Evolutionary conservation across 225 moss, liverwort and hornwort species (phyloP).

Genomic region (Physcomitrium patens): DNA sequence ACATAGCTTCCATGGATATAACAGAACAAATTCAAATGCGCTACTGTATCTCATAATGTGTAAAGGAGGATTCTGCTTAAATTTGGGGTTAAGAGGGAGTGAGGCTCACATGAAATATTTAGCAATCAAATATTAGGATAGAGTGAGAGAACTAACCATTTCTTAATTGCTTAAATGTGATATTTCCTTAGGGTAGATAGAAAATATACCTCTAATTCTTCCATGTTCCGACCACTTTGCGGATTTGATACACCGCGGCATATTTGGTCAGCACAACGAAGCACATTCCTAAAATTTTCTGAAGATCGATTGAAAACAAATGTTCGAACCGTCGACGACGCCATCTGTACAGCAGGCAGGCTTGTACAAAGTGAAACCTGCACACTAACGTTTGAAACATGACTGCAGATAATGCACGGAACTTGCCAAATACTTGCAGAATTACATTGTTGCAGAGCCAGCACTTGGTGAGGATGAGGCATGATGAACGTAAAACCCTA

Average conservation of each 20-base stretch:
- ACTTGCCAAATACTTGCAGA: constrained; percentile 36
- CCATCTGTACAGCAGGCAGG: constrained; percentile 32
- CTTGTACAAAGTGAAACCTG: constrained; percentile 28
- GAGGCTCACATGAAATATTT: constrained; percentile 7
- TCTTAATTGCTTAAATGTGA: neutral
- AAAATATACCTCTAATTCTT: constrained; percentile 41
- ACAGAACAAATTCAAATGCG: neutral
- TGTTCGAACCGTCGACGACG: constrained; percentile 14
- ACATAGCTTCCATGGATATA: neutral
- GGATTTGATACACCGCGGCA: constrained; percentile 45
- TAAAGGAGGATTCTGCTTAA: neutral
- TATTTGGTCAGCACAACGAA: constrained; percentile 15
- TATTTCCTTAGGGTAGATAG: neutral
- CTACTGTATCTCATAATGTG: neutral
- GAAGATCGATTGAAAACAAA: constrained; percentile 20
- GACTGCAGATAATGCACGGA: constrained; percentile 28
- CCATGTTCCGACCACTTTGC: constrained; percentile 42
- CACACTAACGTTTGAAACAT: constrained; percentile 25
- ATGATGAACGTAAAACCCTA: constrained; percentile 25
- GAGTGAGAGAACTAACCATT: neutral
- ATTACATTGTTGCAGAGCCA: constrained; percentile 41
- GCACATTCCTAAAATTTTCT: constrained; percentile 29
- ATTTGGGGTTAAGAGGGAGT: neutral
- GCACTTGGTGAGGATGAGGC: constrained; percentile 47
- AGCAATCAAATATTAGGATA: too few species aligned